Conservation (phyloP, 768 basidiomycete genomes). For the Trametes cubensis region DNA sequence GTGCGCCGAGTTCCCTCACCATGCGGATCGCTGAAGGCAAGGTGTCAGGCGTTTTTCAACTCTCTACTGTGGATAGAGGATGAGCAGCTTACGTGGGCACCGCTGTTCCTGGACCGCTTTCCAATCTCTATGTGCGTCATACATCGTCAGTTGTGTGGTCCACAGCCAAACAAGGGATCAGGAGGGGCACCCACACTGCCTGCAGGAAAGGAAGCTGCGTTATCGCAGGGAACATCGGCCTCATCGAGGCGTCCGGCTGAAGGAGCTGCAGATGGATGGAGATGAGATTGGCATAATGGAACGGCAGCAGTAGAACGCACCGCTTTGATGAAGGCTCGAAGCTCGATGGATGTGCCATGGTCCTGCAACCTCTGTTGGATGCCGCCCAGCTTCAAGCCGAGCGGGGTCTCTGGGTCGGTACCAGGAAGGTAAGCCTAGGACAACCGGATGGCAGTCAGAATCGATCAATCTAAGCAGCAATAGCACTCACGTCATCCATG, state of each 20-base stretch:
- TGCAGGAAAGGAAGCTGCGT: not conserved
- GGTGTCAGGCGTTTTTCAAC: not conserved
- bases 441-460: too few species aligned
- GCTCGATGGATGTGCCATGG: not conserved
- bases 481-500: conserved; percentile 23
- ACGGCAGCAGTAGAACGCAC: not conserved
- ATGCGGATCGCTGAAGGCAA: conserved; percentile 2
- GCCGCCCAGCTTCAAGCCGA: not conserved
- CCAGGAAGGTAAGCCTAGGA: not conserved
- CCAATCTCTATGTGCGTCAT: conserved; percentile 8
- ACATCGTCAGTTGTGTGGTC: not conserved
- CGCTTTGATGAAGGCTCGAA: conserved; percentile 8
- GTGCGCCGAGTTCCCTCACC: conserved; percentile 1
- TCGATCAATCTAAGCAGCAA: too few species aligned
- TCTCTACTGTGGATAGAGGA: not conserved
- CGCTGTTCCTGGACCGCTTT: not conserved
- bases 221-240: not conserved
- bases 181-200: not conserved
- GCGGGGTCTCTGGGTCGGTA: not conserved
- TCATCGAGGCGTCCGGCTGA: not conserved
- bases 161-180: not conserved
- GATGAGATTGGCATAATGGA: too few species aligned
- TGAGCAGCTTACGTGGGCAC: conserved; percentile 5
- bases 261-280: not conserved
- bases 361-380: not conserved